A percentile compares a stretch with the other conserved stretches of the same genome.
Conservation (phyloP, 192 early-diverging fungal species). For the Rhizophagus prolifer region DNA sequence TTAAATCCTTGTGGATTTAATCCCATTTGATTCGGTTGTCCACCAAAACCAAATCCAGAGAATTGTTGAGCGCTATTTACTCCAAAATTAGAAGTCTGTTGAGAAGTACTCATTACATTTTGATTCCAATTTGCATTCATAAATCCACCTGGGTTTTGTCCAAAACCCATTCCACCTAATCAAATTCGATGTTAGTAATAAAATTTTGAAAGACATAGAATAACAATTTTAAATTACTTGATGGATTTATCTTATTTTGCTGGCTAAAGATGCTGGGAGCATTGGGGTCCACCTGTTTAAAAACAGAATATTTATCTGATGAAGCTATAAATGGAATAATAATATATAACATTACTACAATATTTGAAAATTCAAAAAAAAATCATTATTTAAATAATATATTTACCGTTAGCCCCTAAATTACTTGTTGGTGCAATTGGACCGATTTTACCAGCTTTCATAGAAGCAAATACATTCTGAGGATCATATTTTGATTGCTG, state of each 20-base stretch:
- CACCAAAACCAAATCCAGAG: conserved; percentile 4
- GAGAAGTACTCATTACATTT: background rate
- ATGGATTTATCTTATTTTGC: background rate
- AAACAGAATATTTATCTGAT: conserved; percentile 13
- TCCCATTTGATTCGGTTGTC: background rate
- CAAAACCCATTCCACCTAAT: background rate
- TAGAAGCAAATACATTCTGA: conserved; percentile 31
- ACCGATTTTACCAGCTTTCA: conserved; percentile 26
- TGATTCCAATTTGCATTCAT: conserved; percentile 1
- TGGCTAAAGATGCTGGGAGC: conserved; percentile 14
- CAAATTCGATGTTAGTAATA: background rate
- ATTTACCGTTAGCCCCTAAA: background rate
- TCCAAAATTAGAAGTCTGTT: background rate
- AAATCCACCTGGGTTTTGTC: background rate
- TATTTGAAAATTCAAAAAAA: background rate
- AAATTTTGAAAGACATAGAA: background rate
- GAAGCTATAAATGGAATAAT: background rate
- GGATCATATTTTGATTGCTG: conserved; percentile 30
- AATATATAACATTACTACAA: background rate
- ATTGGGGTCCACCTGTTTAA: conserved; percentile 12
- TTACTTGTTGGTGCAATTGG: conserved; percentile 10
- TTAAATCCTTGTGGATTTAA: background rate
- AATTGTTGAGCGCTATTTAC: background rate
- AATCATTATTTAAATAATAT: background rate
- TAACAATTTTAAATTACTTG: background rate